Percentiles rank a stretch among this genome's conserved stretches.
These are phyloP conservation scores for Boechera stricta DNA, from an alignment of 345 rosid species.

Conservation along the genomic window DNA sequence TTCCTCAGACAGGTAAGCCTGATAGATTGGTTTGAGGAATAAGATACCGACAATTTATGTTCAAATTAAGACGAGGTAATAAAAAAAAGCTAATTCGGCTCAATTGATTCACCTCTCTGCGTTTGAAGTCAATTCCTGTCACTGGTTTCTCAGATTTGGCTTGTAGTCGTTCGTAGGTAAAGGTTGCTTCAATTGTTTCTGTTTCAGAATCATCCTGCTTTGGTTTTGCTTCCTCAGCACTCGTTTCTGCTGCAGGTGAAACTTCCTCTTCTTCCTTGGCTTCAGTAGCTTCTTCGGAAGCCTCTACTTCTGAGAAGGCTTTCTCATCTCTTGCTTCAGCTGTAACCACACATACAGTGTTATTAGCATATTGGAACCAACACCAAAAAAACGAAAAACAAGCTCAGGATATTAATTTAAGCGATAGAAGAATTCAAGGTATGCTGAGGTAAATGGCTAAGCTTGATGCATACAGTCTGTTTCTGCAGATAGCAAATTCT, in stretches of 20 bases:
- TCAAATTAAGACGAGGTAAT: background rate
- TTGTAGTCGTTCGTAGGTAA: constrained; percentile 77
- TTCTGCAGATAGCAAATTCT: constrained; percentile 4
- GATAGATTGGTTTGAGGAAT: constrained; percentile 13
- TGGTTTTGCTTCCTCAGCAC: constrained; percentile 54
- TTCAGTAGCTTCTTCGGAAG: constrained; percentile 54
- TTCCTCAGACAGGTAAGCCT: constrained; percentile 79
- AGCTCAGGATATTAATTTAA: background rate
- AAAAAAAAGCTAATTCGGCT: background rate
- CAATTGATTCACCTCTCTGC: constrained; percentile 73
- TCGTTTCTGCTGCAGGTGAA: constrained; percentile 50
- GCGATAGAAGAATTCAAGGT: background rate
- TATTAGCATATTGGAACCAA: constrained; percentile 1
- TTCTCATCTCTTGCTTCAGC: constrained; percentile 56
- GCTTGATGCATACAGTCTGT: background rate
- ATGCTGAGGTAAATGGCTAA: background rate
- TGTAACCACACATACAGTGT: constrained; percentile 27
- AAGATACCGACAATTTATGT: background rate
- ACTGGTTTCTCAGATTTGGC: constrained; percentile 82
- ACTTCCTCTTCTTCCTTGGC: constrained; percentile 54
- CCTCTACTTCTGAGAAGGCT: constrained; percentile 57
- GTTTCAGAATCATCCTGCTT: constrained; percentile 54
- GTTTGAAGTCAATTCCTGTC: constrained; percentile 82
- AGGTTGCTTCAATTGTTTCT: constrained; percentile 49
- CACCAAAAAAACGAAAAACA: background rate